These are phyloP conservation scores for Orbilia blumenaviensis DNA, from an alignment of 2,329 filamentous ascomycete genomes.

Conservation along the genomic window DNA sequence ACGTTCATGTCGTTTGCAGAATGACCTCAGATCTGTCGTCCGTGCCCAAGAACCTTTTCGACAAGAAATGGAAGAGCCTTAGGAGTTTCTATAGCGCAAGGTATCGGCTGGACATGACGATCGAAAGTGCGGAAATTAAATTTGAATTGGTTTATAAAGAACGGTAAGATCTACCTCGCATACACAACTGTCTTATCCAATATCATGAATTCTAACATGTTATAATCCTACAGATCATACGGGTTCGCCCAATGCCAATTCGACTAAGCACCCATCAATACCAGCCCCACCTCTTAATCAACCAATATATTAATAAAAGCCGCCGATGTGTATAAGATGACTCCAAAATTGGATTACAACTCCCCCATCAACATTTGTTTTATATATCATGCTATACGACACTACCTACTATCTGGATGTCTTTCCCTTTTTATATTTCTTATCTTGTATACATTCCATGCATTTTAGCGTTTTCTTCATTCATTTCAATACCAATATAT, in stretches of 20 bases:
- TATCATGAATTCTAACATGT: neutral
- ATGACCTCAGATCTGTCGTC: conserved; percentile 48
- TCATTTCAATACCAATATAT: neutral
- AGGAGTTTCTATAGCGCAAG: conserved; percentile 50
- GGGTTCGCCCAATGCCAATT: conserved; percentile 49
- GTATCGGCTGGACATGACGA: conserved; percentile 51
- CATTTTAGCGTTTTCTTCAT: conserved; percentile 24
- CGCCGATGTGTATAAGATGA: too few relatives aligned
- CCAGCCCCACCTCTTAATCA: neutral
- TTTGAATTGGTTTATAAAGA: conserved; percentile 53
- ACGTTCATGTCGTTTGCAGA: conserved; percentile 48
- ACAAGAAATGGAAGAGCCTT: conserved; percentile 49
- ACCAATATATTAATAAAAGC: too few relatives aligned
- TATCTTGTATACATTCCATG: neutral
- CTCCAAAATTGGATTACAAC: too few relatives aligned
- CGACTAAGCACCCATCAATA: conserved; percentile 15
- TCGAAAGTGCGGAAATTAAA: conserved; percentile 52
- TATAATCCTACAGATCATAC: conserved; percentile 18
- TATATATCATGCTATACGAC: neutral
- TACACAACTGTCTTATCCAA: neutral
- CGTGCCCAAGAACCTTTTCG: conserved; percentile 41
- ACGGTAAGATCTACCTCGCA: conserved; percentile 7
- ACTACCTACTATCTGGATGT: too few relatives aligned
- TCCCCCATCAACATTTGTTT: too few relatives aligned
- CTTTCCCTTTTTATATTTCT: neutral